Base-by-base conservation (phyloP, 345 rosid species). In the Odontarrhena argentea region DNA sequence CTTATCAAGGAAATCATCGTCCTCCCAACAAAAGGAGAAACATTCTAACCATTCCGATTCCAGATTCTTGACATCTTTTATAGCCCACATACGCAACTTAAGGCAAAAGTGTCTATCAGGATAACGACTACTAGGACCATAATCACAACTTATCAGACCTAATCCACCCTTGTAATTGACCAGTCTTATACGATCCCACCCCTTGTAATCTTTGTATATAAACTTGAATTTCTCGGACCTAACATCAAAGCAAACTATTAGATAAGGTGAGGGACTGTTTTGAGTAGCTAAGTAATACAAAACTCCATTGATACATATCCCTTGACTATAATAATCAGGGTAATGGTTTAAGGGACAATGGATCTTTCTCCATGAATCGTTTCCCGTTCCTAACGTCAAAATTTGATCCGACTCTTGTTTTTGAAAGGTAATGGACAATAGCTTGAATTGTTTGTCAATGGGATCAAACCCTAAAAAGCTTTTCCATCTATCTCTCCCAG, bases 151-250 rank as follows among this genome's bases (percentile, higher is more conserved):
- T 5, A 18, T 15, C 45, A 55, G 9, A 9, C 8, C 49, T 13
- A 45, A 2, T 14, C 26, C 5, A 15, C 25, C 7, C 50, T 8
- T 46, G 18, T 15, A 55, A 30, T 55, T 55, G 12, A 55, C 6
- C 9, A 55, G n/a, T 18, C 8, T 54, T 32, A 12, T 34, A 12
- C 22, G 22, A 18, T 2, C 0, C 15, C 2, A 0, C 1, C 1
- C 1, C 1, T 5, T 3, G 35, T 15, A 55, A 10, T 55, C 22
- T 55, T 1, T 15, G 13, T 55, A 2, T 15, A 10, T 15, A 55
- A 36, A 55, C 22, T 9, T 55, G 44, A 55, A 55, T 55, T 7
- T 40, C 32, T 55, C 14, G 22, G 45, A 55, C 50, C 25, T 15
- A 9, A 46, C 50, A 18, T 46, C 50, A 3, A 15, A 5, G 51